A percentile compares a stretch with the other conserved stretches of the same genome.
These are phyloP conservation scores for Lumnitzera littorea DNA, from an alignment of 345 rosid genomes.

Conservation along the genomic window DNA sequence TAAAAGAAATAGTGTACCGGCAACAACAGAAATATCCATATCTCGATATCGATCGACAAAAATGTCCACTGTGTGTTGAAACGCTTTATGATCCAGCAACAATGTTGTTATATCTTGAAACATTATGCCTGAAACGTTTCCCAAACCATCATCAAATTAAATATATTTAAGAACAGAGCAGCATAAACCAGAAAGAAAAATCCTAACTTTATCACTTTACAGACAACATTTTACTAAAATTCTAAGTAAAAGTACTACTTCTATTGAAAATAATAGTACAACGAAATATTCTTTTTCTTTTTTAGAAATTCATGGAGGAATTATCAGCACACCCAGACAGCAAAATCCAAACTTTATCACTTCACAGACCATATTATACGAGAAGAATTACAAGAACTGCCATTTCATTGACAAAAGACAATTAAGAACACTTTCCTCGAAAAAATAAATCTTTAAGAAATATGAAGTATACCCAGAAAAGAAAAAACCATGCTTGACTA, in stretches of 20 bases:
- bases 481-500: too few species aligned
- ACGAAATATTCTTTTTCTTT: too few species aligned
- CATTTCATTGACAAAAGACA: too few species aligned
- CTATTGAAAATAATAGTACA: too few species aligned
- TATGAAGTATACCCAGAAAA: too few species aligned
- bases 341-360: too few species aligned
- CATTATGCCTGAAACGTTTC: constrained; percentile 61
- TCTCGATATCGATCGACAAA: constrained; percentile 89
- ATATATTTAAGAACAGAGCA: background rate
- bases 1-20: constrained; percentile 40
- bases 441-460: too few species aligned
- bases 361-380: too few species aligned
- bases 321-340: too few species aligned
- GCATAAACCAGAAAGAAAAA: constrained; percentile 2
- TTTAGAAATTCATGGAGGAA: background rate
- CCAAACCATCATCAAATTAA: background rate
- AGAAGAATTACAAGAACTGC: too few species aligned
- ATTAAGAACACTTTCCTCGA: too few species aligned
- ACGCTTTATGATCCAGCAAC: constrained; percentile 81
- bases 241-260: too few species aligned
- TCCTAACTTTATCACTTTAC: background rate
- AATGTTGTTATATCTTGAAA: constrained; percentile 94
- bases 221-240: background rate
- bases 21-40: constrained; percentile 85
- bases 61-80: constrained; percentile 78